Evolutionary conservation across 2,329 filamentous ascomycete species (phyloP), one percentile per base, ranked within the genome.

Genomic region (Cercospora citrullina): DNA sequence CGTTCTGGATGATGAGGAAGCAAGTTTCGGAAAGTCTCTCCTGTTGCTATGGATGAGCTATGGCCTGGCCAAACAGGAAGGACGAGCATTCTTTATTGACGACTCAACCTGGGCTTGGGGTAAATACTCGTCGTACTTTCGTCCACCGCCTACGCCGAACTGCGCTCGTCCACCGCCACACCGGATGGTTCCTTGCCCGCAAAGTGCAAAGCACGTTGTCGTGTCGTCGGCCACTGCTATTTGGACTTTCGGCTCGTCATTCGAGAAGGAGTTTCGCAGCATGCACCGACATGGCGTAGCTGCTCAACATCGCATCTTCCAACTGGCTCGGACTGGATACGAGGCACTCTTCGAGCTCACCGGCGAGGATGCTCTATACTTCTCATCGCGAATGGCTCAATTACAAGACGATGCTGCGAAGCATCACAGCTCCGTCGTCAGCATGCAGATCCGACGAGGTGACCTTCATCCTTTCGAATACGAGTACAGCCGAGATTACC

Each of bases 31-130:
- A 5, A 89, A 87, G 71, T 88, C 90, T 1, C 79, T 97, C 68
- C 89, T 96, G 85, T 86, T 89, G 75, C 77, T 96, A 65, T 97
- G 93, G 92, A 90, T 90, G 74, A 90, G 92, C 28, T 96, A 95
- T 76, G 91, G 91, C 3, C 81, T 96, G 64, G 92, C 93, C 2
- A 84, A 90, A 76, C 86, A 89, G 68, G 91, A 96, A 77, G 87
- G 87, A 14, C 84, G 92, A 26, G 84, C 88, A 0, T 96, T 96
- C 79, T 96, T 96, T 80, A 84, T 96, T 70, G 92, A 96, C 74
- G 93, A 96, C 79, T 88, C 90, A 6, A 85, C 90, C 72, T 96
- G 93, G 86, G 89, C 90, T 1, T 95, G 95, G 74, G 93, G 93
- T 9, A 84, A 85, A 62, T 96, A 92, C 75, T 85, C 85, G 0